Conservation (phyloP, 495 filamentous ascomycete genomes). For the Massariosphaeria phaeospora region DNA sequence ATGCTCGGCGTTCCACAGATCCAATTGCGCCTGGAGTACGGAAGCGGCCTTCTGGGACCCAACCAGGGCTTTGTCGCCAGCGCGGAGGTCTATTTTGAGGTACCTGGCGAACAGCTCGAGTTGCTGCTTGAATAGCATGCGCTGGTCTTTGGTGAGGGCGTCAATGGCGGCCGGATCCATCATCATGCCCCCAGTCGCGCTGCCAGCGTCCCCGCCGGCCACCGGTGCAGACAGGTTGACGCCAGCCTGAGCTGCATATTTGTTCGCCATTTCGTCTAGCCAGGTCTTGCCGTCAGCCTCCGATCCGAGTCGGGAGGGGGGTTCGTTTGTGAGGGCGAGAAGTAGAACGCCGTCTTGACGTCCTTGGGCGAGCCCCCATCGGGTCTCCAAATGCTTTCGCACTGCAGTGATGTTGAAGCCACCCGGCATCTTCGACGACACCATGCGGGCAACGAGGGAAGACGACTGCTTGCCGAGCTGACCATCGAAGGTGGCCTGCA, state of each 20-base stretch:
- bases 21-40: conserved; percentile 84
- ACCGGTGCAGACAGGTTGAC: conserved; percentile 75
- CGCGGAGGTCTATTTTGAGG: conserved; percentile 91
- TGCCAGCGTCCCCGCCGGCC: conserved; percentile 69
- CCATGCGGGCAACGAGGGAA: conserved; percentile 85
- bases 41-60: conserved; percentile 75
- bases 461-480: conserved; percentile 96
- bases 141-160: conserved; percentile 93
- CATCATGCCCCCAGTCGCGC: conserved; percentile 80
- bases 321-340: conserved; percentile 88
- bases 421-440: conserved; percentile 98
- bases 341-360: conserved; percentile 89
- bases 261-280: conserved; percentile 78
- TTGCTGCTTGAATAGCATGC: conserved; percentile 92
- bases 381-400: conserved; percentile 87
- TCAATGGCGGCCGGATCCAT: conserved; percentile 98
- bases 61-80: conserved; percentile 88
- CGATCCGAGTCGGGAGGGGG: conserved; percentile 75
- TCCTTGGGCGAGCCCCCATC: conserved; percentile 84
- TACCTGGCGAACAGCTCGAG: conserved; percentile 92
- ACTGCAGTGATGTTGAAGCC: conserved; percentile 97
- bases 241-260: conserved; percentile 81
- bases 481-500: conserved; percentile 97
- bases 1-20: conserved; percentile 92
- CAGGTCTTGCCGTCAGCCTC: conserved; percentile 89